phyloP scores from a whole-genome alignment of 148 eudicot genomes.

The Camellia sinensis region DNA sequence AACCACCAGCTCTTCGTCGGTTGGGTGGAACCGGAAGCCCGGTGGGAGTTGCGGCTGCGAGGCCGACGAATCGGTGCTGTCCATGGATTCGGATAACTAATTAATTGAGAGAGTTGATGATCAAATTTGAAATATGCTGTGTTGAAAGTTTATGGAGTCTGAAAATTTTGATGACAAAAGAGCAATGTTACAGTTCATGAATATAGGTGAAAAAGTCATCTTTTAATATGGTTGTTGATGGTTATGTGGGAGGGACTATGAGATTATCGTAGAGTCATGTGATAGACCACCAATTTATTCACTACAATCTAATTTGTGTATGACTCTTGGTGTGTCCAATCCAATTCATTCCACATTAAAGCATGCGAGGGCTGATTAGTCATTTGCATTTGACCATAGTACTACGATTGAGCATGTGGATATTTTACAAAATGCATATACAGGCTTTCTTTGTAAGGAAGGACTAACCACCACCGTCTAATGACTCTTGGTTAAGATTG shows the following conservation, averaged over 20 bases:
- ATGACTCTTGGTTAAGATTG: too few species aligned
- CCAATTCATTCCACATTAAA: neutral
- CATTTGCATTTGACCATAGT: neutral
- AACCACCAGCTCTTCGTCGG: constrained; percentile 27
- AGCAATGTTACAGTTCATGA: neutral
- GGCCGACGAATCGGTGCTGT: constrained; percentile 11
- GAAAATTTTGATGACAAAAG: neutral
- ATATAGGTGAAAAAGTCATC: neutral
- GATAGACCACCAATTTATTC: neutral
- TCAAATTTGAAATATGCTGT: neutral
- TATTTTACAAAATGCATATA: too few species aligned
- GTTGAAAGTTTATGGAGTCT: neutral
- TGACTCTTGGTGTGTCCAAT: neutral
- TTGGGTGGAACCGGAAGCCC: constrained; percentile 29
- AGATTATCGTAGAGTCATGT: neutral
- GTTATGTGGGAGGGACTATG: neutral
- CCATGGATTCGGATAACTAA: neutral
- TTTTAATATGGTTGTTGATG: neutral
- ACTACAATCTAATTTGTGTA: neutral
- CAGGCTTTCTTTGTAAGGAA: too few species aligned
- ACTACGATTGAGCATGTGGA: too few species aligned
- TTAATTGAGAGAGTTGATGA: too few species aligned
- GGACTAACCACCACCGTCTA: too few species aligned
- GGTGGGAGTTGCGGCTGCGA: constrained; percentile 23
- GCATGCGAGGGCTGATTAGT: neutral